phyloP scores from a whole-genome alignment of 2,329 filamentous ascomycete genomes.

The Hypoxylon sp. region DNA sequence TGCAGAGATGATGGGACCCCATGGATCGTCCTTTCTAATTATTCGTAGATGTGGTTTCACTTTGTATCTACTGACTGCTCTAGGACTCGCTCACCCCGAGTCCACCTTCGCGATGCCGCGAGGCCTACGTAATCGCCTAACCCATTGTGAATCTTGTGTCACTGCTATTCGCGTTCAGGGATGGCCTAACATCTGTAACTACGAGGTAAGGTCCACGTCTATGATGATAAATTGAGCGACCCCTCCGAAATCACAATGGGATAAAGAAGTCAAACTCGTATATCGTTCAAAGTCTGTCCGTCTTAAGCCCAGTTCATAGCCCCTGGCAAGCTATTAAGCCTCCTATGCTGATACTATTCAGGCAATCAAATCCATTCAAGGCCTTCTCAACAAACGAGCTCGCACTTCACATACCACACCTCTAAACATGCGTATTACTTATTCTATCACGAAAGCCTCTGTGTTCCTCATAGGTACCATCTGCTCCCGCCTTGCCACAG shows the following conservation, averaged over 20 bases:
- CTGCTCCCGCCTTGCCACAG: not conserved
- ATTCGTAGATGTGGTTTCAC: constrained; percentile 1
- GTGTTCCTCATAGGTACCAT: constrained; percentile 9
- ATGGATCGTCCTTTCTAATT: not conserved
- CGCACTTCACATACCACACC: no score
- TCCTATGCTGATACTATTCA: not conserved
- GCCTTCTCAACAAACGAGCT: not conserved
- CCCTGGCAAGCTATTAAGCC: no score
- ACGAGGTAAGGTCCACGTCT: not conserved
- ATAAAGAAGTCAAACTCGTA: not conserved
- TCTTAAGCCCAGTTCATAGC: not conserved
- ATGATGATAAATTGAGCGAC: not conserved
- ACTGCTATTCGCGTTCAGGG: not conserved
- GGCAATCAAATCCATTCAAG: not conserved
- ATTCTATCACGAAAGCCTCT: not conserved
- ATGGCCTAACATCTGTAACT: not conserved
- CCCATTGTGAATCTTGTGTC: not conserved
- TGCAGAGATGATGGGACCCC: not conserved
- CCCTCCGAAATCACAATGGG: no score
- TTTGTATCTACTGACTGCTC: not conserved
- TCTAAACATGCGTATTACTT: not conserved
- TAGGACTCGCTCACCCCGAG: not conserved
- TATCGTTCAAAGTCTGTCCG: not conserved
- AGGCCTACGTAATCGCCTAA: constrained; percentile 8
- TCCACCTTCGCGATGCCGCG: not conserved